Base-by-base conservation (phyloP, 192 early-diverging fungal genomes). In the Rhizoclosmatium sp. region DNA sequence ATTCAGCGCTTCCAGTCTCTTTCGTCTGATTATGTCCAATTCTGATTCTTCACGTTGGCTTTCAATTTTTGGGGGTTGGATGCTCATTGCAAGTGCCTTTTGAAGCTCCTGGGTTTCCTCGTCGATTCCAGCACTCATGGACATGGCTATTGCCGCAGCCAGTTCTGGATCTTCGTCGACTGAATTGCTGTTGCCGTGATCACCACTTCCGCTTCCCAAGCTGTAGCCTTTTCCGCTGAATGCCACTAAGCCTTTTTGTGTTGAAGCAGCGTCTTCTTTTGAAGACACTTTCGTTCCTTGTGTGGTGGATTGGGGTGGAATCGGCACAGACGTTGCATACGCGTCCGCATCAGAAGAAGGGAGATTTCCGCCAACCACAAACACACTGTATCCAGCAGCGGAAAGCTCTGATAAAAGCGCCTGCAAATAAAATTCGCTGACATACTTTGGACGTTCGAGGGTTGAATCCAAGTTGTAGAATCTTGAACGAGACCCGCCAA, bases 391-490 rank as follows among this genome's bases (percentile, higher is more conserved):
- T 42, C 88, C 88, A 71, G 86, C 85, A 41, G 65, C 81, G 41
- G 84, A 40, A 2, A 89, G 61, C 68, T 87, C 83, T 9, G 79
- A 71, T 16, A 89, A 80, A 4, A 86, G 77, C 51, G 87, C 68
- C 41, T 62, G 78, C 66, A 95, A 75, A 78, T 91, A 95, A 3
- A 89, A 94, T 41, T 93, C 90, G 49, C 90, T 91, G 45, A 95
- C 83, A 71, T 91, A 85, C 9, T 78, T 76, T 5, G 93, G 91
- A 3, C 65, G 78, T 10, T 73, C 12, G 62, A 83, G 85, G 44
- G 88, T 79, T 2, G 87, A 89, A 75, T 95, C 92, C 54, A 95
- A 80, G 69, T 95, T 94, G 81, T 93, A 93, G 92, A 92, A 95
- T 39, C 92, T 84, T n/a, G 85, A 83, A 4, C 88, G 78, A 2